Conservation (phyloP, 176 grass and related monocot genomes). For the Chrysopogon serrulatus region DNA sequence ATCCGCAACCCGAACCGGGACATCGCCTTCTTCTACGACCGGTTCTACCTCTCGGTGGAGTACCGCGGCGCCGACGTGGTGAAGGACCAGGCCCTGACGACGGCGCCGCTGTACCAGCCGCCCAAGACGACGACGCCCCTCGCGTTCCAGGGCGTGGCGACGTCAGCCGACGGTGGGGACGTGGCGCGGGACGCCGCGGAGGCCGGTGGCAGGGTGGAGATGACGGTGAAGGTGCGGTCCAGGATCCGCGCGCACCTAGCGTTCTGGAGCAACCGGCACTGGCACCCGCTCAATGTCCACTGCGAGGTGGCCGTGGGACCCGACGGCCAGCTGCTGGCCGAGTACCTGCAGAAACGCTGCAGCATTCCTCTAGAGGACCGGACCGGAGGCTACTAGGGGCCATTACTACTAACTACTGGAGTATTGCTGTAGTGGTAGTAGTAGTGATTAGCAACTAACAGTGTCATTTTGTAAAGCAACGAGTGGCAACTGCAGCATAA, state of each 20-base stretch:
- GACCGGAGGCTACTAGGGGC: not conserved
- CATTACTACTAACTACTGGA: not conserved
- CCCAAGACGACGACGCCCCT: slow-evolving; percentile 54
- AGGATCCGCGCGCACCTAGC: slow-evolving; percentile 49
- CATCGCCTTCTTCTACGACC: slow-evolving; percentile 60
- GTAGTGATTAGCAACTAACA: not conserved
- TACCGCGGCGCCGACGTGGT: slow-evolving; percentile 47
- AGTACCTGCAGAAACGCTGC: slow-evolving; percentile 54
- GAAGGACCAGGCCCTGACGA: slow-evolving; percentile 16
- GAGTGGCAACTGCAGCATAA: no score
- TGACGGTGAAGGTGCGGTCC: slow-evolving; percentile 57
- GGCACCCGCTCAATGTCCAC: slow-evolving; percentile 48
- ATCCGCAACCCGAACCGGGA: slow-evolving; percentile 64
- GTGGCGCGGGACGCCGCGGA: slow-evolving; percentile 15
- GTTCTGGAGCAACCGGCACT: slow-evolving; percentile 49
- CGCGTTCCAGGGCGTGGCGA: slow-evolving; percentile 9
- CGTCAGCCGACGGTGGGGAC: not conserved
- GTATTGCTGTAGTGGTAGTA: no score
- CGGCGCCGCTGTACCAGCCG: slow-evolving; percentile 40
- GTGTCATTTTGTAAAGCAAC: not conserved
- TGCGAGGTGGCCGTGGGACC: slow-evolving; percentile 59
- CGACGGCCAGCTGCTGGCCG: slow-evolving; percentile 38
- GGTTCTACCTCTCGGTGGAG: slow-evolving; percentile 40
- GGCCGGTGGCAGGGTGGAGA: slow-evolving; percentile 12
- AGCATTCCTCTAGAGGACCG: slow-evolving; percentile 56